Evolutionary conservation across 1,284 basidiomycete species (phyloP), one percentile per base, ranked within the genome.

Genomic region (Irpex sp.): DNA sequence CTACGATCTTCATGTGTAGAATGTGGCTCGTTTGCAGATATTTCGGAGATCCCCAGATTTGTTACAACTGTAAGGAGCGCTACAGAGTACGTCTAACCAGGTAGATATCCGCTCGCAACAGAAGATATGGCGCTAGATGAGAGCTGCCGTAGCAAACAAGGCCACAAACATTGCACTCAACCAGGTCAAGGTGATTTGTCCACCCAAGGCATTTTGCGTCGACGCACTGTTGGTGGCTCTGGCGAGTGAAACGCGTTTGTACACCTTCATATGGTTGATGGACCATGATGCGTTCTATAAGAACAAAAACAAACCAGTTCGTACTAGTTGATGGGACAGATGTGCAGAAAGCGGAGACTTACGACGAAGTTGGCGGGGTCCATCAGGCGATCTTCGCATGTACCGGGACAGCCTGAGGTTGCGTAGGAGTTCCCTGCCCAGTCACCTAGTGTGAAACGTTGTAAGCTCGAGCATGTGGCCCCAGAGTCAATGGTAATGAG

Each of bases 361-460:
- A 84, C 87, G 69, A 78, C 82, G 67, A 89, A 89, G 71, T 92
- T 92, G 0, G 70, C 70, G 0, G 90, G 89, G 69, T 91, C 80
- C 77, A 80, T 83, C 39, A 93, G 73, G 59, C 79, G 78, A 7
- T 83, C 79, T 7, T 79, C 70, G 69, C 91, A 93, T 47, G 88
- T 86, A 46, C 90, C 91, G 3, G 89, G 87, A 69, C 90, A 93
- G 15, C 82, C 82, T 1, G 88, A 85, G 5, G 85, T 86, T 4
- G 82, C 79, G 69, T 89, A 92, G 1, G 86, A 85, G 69, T 89
- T 87, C 47, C 90, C 90, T 4, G 90, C 91, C 90, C 89, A 92
- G 72, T 90, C 89, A 66, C 90, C 88, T 87, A 26, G 9, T 37
- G 6, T 5, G 15, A 39, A 39, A 11, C 37, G 37, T 8, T 39